phyloP scores from a whole-genome alignment of 2,329 filamentous ascomycete species.

The Hymenoscyphus scutula region DNA sequence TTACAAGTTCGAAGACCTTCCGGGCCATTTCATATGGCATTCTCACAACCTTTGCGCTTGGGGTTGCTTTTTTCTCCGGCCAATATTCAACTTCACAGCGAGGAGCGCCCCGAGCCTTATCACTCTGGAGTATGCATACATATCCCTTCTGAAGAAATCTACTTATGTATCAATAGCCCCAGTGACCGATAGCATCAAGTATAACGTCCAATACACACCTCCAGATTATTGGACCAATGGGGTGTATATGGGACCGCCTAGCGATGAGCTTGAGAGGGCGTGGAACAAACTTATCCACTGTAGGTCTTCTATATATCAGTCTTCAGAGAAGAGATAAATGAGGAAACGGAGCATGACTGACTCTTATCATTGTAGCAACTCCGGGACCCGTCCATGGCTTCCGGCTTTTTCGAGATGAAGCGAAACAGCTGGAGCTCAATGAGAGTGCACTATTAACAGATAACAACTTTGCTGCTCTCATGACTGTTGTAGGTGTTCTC shows the following conservation, averaged over 20 bases:
- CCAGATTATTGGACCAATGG: slow-evolving; percentile 6
- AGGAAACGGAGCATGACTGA: not conserved
- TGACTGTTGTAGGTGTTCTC: slow-evolving; percentile 7
- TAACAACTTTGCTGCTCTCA: slow-evolving; percentile 7
- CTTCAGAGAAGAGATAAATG: not conserved
- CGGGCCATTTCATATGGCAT: slow-evolving; percentile 1
- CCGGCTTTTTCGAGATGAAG: slow-evolving; percentile 9
- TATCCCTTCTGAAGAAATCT: not conserved
- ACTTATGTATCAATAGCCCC: slow-evolving; percentile 1
- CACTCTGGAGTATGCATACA: slow-evolving; percentile 6
- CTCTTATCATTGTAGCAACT: slow-evolving; percentile 1
- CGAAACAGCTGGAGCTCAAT: slow-evolving; percentile 3
- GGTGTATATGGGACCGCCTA: slow-evolving; percentile 6
- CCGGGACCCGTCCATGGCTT: slow-evolving; percentile 5
- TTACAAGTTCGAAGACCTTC: not conserved
- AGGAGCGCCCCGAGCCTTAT: not conserved
- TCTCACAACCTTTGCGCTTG: not conserved
- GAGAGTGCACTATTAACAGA: slow-evolving; percentile 8
- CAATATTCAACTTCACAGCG: not conserved
- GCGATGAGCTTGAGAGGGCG: not conserved
- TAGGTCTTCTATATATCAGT: not conserved
- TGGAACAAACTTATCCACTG: slow-evolving; percentile 8
- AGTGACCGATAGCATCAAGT: slow-evolving; percentile 1
- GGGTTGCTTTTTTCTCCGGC: not conserved
- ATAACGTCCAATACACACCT: slow-evolving; percentile 5